These are phyloP conservation scores for Candida sanyaensis DNA, from an alignment of 1,139 yeast species.

Conservation along the genomic window DNA sequence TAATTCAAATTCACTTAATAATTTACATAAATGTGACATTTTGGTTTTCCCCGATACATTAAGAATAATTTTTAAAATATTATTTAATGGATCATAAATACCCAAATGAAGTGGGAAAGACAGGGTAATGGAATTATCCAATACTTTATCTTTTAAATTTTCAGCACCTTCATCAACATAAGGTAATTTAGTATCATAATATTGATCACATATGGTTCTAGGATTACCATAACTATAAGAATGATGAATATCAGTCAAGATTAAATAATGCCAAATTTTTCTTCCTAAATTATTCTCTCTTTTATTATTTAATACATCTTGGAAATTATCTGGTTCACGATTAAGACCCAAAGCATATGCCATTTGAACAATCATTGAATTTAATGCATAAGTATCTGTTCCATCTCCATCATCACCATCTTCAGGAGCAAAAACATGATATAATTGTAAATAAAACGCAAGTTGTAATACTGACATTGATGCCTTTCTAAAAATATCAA, in stretches of 20 bases:
- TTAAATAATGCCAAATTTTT: constrained; percentile 50
- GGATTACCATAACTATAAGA: constrained; percentile 35
- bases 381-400: constrained; percentile 41
- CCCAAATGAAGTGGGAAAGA: constrained; percentile 8
- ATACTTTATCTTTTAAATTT: constrained; percentile 20
- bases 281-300: constrained; percentile 43
- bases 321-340: constrained; percentile 38
- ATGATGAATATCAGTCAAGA: constrained; percentile 26
- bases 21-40: constrained; percentile 23
- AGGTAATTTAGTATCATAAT: constrained; percentile 31
- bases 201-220: constrained; percentile 18
- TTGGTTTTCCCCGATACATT: constrained; percentile 24
- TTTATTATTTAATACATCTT: constrained; percentile 22
- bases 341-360: constrained; percentile 50
- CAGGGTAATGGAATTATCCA: constrained; percentile 25
- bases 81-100: constrained; percentile 12
- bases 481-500: constrained; percentile 48
- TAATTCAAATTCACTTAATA: constrained; percentile 23
- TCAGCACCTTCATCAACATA: constrained; percentile 25
- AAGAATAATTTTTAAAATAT: constrained; percentile 20
- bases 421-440: constrained; percentile 49
- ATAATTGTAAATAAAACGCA: constrained; percentile 36
- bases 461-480: constrained; percentile 54
- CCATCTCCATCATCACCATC: constrained; percentile 53
- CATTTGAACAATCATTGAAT: constrained; percentile 41